Percentiles rank a stretch among this genome's conserved stretches.
phyloP scores from a whole-genome alignment of 78 protist species.

The Capsaspora owczarzaki region DNA sequence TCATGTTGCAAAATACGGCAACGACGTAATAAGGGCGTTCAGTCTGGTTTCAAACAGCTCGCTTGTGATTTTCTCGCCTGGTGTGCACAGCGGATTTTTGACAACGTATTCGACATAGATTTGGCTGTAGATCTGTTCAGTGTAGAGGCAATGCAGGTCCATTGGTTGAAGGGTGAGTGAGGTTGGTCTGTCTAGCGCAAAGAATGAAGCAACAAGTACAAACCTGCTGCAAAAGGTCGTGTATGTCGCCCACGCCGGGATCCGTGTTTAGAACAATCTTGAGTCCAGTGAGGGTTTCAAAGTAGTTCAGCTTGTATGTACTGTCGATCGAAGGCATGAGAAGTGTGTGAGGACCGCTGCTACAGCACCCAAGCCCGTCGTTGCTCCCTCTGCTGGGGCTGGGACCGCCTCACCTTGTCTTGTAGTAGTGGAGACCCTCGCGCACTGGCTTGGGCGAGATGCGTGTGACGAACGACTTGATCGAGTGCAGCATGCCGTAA shows the following conservation, averaged over 20 bases:
- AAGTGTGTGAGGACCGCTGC: too few species aligned
- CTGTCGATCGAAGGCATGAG: too few species aligned
- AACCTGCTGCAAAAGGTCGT: neutral
- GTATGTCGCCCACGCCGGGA: neutral
- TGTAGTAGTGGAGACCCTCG: neutral
- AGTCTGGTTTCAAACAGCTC: neutral
- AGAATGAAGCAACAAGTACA: neutral
- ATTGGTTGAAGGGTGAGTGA: too few species aligned
- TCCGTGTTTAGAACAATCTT: constrained; percentile 2
- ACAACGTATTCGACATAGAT: neutral
- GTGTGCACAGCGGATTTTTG: neutral
- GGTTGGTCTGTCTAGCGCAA: too few species aligned
- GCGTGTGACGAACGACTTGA: neutral
- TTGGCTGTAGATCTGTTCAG: too few species aligned
- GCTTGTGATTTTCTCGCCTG: neutral
- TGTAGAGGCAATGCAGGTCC: too few species aligned
- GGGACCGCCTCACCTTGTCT: neutral
- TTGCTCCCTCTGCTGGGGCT: too few species aligned
- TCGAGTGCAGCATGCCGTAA: neutral
- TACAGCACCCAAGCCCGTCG: too few species aligned
- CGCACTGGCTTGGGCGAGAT: neutral
- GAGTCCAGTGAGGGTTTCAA: neutral
- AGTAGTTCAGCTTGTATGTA: neutral
- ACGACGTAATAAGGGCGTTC: neutral
- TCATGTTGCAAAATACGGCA: neutral